A percentile compares a stretch with the other conserved stretches of the same genome.
These are phyloP conservation scores for Coniophora puteana DNA, from an alignment of 1,284 basidiomycete genomes.

Conservation along the genomic window DNA sequence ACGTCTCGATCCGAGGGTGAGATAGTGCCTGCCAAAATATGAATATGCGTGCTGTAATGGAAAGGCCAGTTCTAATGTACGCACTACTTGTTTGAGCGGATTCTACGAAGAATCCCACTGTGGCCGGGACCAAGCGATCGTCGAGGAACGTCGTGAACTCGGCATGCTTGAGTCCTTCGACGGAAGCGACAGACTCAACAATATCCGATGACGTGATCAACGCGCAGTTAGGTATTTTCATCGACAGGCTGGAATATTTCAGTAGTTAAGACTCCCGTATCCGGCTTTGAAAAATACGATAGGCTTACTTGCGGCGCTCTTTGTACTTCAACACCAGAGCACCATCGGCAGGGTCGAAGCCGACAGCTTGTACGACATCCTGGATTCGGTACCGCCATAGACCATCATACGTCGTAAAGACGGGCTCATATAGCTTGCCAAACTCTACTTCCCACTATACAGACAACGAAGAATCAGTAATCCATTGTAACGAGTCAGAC, in stretches of 20 bases:
- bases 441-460: slow-evolving; percentile 8
- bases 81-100: slow-evolving; percentile 3
- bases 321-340: slow-evolving; percentile 1
- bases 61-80: not conserved
- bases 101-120: slow-evolving; percentile 9
- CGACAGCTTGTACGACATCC: not conserved
- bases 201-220: slow-evolving; percentile 6
- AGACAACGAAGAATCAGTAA: no score
- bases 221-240: slow-evolving; percentile 2
- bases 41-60: not conserved
- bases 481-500: no score
- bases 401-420: not conserved
- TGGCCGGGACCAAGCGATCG: not conserved
- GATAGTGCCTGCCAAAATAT: not conserved
- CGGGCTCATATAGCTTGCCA: not conserved
- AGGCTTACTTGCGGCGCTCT: slow-evolving; percentile 6
- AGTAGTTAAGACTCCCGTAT: not conserved
- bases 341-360: slow-evolving; percentile 1
- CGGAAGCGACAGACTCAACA: slow-evolving; percentile 5
- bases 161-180: not conserved
- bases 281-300: not conserved
- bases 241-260: not conserved
- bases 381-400: not conserved
- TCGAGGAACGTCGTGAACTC: slow-evolving; percentile 9
- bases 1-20: not conserved